Evolutionary conservation across 306 rosid genomes (phyloP).

Genomic region (Rubus idaeus): DNA sequence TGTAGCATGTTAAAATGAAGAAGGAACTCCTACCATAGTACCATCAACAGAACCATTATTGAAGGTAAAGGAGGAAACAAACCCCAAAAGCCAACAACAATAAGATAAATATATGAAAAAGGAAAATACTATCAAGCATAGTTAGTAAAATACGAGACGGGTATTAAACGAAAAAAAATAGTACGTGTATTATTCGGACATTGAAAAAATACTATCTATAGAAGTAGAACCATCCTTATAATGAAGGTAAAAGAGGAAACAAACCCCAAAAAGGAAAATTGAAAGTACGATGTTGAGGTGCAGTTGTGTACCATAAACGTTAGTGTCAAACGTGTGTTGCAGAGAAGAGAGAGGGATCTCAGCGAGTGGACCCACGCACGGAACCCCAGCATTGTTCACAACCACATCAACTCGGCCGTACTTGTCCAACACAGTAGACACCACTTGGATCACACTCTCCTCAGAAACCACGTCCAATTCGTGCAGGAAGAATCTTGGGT

Average conservation of each 20-base stretch:
- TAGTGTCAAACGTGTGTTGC: slow-evolving; percentile 63
- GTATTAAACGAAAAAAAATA: too few species aligned
- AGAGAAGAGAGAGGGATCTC: slow-evolving; percentile 64
- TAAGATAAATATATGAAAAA: background rate
- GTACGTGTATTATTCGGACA: too few species aligned
- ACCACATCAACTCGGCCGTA: slow-evolving; percentile 68
- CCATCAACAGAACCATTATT: background rate
- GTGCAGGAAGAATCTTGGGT: slow-evolving; percentile 48
- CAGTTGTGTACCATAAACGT: slow-evolving; percentile 54
- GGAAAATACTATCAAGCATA: too few species aligned
- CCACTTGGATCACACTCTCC: slow-evolving; percentile 50
- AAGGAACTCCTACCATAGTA: too few species aligned
- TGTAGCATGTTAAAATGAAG: too few species aligned
- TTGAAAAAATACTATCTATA: too few species aligned
- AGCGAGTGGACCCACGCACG: slow-evolving; percentile 70
- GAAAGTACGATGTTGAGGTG: background rate
- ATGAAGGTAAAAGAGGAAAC: too few species aligned
- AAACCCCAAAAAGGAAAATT: too few species aligned
- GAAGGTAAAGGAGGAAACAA: background rate
- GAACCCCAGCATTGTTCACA: slow-evolving; percentile 87
- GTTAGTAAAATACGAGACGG: too few species aligned
- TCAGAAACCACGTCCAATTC: slow-evolving; percentile 80
- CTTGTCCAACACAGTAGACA: slow-evolving; percentile 40
- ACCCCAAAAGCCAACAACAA: background rate
- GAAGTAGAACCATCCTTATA: too few species aligned